Evolutionary conservation across 352 stramenopile species (phyloP).

Genomic region (Plasmopara viticola): DNA sequence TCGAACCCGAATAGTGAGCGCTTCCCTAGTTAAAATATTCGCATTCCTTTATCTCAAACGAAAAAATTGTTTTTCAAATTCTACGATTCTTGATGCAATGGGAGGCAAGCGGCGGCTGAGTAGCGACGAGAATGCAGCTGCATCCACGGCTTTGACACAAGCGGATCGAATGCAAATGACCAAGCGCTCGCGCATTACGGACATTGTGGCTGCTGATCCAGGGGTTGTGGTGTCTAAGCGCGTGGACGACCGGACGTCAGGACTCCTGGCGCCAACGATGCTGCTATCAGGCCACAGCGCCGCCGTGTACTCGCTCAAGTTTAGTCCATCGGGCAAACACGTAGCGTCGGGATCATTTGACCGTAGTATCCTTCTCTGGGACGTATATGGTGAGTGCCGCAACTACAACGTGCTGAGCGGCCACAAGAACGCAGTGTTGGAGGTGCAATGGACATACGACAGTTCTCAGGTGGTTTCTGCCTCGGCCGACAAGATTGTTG

Average conservation of each 20-base stretch:
- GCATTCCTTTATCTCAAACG: too few relatives aligned
- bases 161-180: constrained; percentile 29
- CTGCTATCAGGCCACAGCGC: constrained; percentile 71
- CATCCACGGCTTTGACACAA: constrained; percentile 25
- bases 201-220: constrained; percentile 66
- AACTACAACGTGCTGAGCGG: constrained; percentile 92
- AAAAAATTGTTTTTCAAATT: too few relatives aligned
- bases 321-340: constrained; percentile 67
- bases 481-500: constrained; percentile 90
- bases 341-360: constrained; percentile 69
- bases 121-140: constrained; percentile 12
- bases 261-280: constrained; percentile 65
- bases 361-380: constrained; percentile 82
- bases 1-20: too few relatives aligned
- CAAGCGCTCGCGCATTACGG: constrained; percentile 62
- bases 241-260: constrained; percentile 57
- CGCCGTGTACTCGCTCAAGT: constrained; percentile 74
- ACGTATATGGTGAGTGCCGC: constrained; percentile 83
- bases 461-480: constrained; percentile 82
- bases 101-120: constrained; percentile 23
- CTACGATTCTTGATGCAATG: constrained; percentile 7
- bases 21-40: too few relatives aligned
- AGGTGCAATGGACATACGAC: constrained; percentile 90
- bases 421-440: constrained; percentile 94
- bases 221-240: constrained; percentile 49